Evolutionary conservation across 345 rosid species (phyloP), one percentile per base, ranked within the genome.

Genomic region (Gynandropsis gynandra): DNA sequence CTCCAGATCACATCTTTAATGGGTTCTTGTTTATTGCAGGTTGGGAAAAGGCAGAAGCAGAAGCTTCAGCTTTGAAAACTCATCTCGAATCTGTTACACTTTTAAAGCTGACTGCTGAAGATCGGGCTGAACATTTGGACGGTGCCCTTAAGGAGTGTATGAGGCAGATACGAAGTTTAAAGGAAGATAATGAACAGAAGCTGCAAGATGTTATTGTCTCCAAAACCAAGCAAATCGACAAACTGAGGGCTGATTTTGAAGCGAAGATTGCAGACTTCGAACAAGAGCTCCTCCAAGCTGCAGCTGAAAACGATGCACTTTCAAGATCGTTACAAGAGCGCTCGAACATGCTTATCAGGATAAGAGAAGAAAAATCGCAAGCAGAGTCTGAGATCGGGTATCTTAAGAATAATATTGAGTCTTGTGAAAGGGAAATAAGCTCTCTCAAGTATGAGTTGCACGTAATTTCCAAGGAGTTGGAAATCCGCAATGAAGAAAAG

Each of bases 131-230:
- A 56, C 96, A 90, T 64, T 76, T 90, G 15, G 96, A 90, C 61
- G 96, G 85, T 39, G 98, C 98, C 52, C 72, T 90, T 16, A 87
- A 83, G 76, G 98, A 90, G 58, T 90, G 98, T 69, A 83, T 90
- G 46, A 79, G 92, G 81, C 92, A 90, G 71, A 75, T 90, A 56
- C 66, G 98, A 60, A 89, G 75, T 71, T 87, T 79, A 11, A 80
- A 80, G 70, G 96, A 83, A 11, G 92, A 84, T 62, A 96, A 84
- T 54, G 95, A 87, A 24, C 66, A 73, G 42, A 75, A 69, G 50
- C 75, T 84, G 29, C 58, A 32, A 46, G 92, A 84, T 9, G 80
- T 89, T 66, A 47, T 68, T 58, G 75, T 64, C 68, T 76, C 60
- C 73, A 62, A 65, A 42, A 33, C 20, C 68, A 68, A 56, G 59